A percentile compares a stretch with the other conserved stretches of the same genome.
Evolutionary conservation across 2,329 filamentous ascomycete genomes (phyloP).

Genomic region (Colletotrichum paranaense): DNA sequence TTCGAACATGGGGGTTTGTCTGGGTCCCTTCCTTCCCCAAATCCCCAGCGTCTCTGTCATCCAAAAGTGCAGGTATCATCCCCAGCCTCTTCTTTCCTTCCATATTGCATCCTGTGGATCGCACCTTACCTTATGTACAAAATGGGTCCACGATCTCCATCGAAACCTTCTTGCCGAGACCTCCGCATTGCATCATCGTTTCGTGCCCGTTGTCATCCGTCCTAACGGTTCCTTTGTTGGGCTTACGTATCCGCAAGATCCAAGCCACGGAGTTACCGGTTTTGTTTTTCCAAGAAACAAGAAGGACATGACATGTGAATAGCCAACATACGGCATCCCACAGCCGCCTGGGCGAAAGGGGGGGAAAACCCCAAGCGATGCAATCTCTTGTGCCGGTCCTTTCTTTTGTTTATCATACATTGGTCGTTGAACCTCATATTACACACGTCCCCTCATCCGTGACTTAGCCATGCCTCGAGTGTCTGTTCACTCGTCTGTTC

Average conservation of each 20-base stretch:
- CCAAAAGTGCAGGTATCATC: background rate
- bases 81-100: constrained; percentile 19
- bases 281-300: background rate
- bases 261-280: constrained; percentile 10
- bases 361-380: background rate
- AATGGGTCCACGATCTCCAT: constrained; percentile 14
- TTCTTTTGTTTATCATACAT: background rate
- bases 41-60: background rate
- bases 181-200: constrained; percentile 33
- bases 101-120: no score
- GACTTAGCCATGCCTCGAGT: background rate
- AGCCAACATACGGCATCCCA: background rate
- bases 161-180: background rate
- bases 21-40: background rate
- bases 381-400: background rate
- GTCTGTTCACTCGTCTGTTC: background rate
- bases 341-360: constrained; percentile 3
- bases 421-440: background rate
- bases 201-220: background rate
- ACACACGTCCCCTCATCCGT: background rate
- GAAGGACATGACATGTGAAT: background rate
- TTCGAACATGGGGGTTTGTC: background rate
- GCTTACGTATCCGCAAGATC: background rate
- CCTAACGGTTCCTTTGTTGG: background rate
- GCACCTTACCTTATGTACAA: constrained; percentile 1